phyloP scores from a whole-genome alignment of 2,329 filamentous ascomycete genomes.

The Colletotrichum trifolii region DNA sequence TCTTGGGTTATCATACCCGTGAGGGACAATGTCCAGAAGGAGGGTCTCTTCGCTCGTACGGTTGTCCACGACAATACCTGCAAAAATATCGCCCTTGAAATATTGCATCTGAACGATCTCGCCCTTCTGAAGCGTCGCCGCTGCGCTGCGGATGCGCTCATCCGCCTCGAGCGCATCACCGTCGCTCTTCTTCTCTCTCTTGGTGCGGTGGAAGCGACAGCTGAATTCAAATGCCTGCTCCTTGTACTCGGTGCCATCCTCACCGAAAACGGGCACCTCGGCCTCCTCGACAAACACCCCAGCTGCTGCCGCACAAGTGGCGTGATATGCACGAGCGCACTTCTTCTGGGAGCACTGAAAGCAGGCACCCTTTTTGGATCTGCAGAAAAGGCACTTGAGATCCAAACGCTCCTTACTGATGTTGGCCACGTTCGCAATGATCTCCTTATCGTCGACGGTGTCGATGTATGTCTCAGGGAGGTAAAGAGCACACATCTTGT shows the following conservation, averaged over 20 bases:
- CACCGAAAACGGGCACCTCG: constrained; percentile 85
- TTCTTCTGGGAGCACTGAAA: constrained; percentile 98
- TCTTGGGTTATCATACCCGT: constrained; percentile 66
- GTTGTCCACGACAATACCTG: constrained; percentile 88
- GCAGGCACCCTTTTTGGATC: constrained; percentile 93
- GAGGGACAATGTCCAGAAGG: constrained; percentile 84
- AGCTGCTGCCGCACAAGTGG: constrained; percentile 91
- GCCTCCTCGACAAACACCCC: constrained; percentile 92
- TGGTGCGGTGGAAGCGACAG: constrained; percentile 92
- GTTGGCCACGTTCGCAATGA: constrained; percentile 80
- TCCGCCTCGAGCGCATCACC: constrained; percentile 77
- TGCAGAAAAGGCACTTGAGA: constrained; percentile 94
- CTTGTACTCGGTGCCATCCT: constrained; percentile 92
- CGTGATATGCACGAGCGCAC: constrained; percentile 92
- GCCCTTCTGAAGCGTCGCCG: constrained; percentile 74
- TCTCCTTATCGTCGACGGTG: constrained; percentile 75
- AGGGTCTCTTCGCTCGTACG: constrained; percentile 78
- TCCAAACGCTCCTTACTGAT: constrained; percentile 90
- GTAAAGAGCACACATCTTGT: constrained; percentile 89
- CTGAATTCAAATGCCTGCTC: constrained; percentile 92
- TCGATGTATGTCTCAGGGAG: constrained; percentile 93
- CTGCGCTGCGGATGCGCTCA: constrained; percentile 74
- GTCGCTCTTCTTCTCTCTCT: constrained; percentile 81
- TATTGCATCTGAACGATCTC: constrained; percentile 91
- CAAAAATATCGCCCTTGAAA: constrained; percentile 87